Evolutionary conservation across 192 early-diverging fungal species (phyloP), one percentile per base, ranked within the genome.

Genomic region (Coemansia sp.): DNA sequence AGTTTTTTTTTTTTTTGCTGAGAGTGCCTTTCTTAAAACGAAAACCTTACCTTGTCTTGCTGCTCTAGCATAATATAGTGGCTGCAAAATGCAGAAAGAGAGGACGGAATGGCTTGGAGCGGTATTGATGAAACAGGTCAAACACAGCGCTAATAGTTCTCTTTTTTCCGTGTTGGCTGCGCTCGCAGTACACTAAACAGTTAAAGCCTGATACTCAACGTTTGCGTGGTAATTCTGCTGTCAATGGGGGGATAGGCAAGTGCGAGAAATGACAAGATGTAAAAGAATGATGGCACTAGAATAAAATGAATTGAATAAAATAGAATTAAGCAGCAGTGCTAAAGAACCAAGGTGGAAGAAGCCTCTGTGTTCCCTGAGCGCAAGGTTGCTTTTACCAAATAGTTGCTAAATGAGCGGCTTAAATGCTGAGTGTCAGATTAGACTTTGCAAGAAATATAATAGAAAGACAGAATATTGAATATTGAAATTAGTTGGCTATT

Each of bases 1-100:
- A 36, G 12, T 0, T 5, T n/a, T 5, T 51, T 36, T 0, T 5
- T n/a, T 5, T 51, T 36, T 42, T 54, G 63, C 41, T 36, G 47
- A 65, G 18, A 26, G 63, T 19, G 63, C 51, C 55, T 48, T 55
- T 41, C 32, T 43, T 52, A 63, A 43, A 26, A 26, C 26, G 26
- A 26, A 26, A 54, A 26, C 19, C 69, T 42, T 77, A 77, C 75
- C 70, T 77, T 72, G 55, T 49, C 48, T 62, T 71, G 70, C 75
- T 77, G 75, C 48, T 77, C 75, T 37, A 77, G 75, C 75, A 77
- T 77, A 68, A 42, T 60, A 52, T 54, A 49, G 39, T 22, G 39
- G 57, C 57, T 41, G 13, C 39, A 15, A 18, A 59, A 42, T 42
- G 61, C 22, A 46, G 61, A 32, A 46, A 16, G 43, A 19, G 18